Evolutionary conservation across 2,329 filamentous ascomycete genomes (phyloP).

Genomic region (Didymella pomorum): DNA sequence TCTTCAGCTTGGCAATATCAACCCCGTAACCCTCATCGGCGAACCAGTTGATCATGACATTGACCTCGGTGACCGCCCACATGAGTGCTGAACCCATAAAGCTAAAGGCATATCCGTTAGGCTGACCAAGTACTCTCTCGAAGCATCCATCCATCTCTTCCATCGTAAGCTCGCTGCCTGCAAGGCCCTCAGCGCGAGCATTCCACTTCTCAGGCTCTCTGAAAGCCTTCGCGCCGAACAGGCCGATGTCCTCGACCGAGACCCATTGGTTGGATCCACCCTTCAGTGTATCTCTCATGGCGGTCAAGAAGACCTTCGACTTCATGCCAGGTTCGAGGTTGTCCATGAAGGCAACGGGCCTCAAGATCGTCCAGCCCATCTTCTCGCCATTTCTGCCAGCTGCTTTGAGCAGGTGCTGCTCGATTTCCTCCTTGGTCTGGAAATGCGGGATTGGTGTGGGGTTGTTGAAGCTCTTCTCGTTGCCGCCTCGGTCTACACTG

Average conservation of each 20-base stretch:
- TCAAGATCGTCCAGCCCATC: constrained; percentile 69
- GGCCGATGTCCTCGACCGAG: constrained; percentile 59
- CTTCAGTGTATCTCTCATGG: constrained; percentile 53
- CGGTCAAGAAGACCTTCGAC: constrained; percentile 59
- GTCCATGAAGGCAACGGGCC: constrained; percentile 70
- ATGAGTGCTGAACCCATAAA: constrained; percentile 53
- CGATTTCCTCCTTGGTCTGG: constrained; percentile 67
- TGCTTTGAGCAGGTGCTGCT: constrained; percentile 64
- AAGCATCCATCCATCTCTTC: constrained; percentile 57
- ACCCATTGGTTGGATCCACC: constrained; percentile 55
- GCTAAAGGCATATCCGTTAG: constrained; percentile 54
- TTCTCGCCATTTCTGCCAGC: constrained; percentile 51
- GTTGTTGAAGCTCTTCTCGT: constrained; percentile 59
- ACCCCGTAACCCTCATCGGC: constrained; percentile 56
- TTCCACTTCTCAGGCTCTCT: constrained; percentile 56
- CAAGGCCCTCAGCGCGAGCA: constrained; percentile 57
- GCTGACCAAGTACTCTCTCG: constrained; percentile 55
- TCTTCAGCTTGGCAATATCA: constrained; percentile 55
- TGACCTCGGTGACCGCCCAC: constrained; percentile 55
- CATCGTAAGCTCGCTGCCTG: constrained; percentile 62
- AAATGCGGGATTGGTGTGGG: constrained; percentile 66
- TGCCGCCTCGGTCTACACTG: constrained; percentile 69
- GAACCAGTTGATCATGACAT: constrained; percentile 62
- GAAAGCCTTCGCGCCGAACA: constrained; percentile 61
- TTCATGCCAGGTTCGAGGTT: constrained; percentile 60